A percentile compares a stretch with the other conserved stretches of the same genome.
These are phyloP conservation scores for Apiospora marii DNA, from an alignment of 2,329 filamentous ascomycete genomes.

Conservation along the genomic window DNA sequence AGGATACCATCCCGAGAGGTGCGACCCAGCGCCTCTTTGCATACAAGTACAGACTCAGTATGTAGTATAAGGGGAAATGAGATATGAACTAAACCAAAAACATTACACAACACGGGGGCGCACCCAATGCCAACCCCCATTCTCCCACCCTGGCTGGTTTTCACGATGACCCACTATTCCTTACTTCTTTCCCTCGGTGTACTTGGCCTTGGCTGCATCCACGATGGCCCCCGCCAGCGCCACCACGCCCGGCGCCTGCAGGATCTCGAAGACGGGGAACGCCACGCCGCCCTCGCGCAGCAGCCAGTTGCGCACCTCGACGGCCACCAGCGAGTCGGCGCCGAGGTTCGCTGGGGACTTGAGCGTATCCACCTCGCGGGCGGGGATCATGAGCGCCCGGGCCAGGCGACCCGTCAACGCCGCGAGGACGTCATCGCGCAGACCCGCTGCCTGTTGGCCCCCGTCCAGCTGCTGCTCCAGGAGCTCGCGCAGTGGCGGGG, in stretches of 20 bases:
- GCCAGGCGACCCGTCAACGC: not conserved
- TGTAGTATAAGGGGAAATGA: not conserved
- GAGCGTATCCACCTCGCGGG: not conserved
- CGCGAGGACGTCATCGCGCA: not conserved
- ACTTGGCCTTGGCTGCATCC: not conserved
- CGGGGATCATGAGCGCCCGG: too few species aligned
- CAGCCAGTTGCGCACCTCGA: conserved; percentile 16
- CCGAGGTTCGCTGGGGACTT: not conserved
- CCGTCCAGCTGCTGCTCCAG: not conserved
- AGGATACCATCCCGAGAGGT: not conserved
- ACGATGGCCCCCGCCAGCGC: not conserved
- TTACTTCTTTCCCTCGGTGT: not conserved
- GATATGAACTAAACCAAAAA: conserved; percentile 4
- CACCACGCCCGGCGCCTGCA: conserved; percentile 1
- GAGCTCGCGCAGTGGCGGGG: not conserved
- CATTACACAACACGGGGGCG: not conserved
- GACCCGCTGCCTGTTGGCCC: not conserved
- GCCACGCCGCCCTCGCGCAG: not conserved
- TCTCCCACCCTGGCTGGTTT: too few species aligned
- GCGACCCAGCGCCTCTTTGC: not conserved
- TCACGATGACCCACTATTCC: too few species aligned
- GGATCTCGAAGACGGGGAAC: conserved; percentile 22
- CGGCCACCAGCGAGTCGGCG: conserved; percentile 2
- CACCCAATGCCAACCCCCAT: too few species aligned
- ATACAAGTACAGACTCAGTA: not conserved